phyloP scores from a whole-genome alignment of 2,329 filamentous ascomycete species.

The Beauveria caledonica region DNA sequence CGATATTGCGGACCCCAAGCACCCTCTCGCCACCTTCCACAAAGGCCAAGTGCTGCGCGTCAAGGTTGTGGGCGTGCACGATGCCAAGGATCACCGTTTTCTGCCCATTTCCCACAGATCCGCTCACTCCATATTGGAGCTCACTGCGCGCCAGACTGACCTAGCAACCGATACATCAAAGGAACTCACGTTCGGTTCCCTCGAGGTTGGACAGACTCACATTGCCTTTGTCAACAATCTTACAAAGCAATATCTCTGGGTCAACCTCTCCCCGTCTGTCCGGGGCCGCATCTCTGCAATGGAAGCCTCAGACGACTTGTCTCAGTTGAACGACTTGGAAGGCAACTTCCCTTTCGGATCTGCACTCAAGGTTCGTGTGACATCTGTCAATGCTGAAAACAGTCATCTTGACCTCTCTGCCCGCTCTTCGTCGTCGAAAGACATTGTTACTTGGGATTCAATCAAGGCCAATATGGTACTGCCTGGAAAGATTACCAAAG shows the following conservation, averaged over 20 bases:
- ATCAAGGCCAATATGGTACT: slow-evolving; percentile 74
- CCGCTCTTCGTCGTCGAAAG: slow-evolving; percentile 43
- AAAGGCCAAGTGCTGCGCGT: slow-evolving; percentile 64
- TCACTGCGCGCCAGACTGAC: slow-evolving; percentile 71
- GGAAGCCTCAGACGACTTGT: slow-evolving; percentile 81
- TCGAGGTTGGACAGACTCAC: slow-evolving; percentile 63
- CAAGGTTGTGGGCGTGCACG: slow-evolving; percentile 77
- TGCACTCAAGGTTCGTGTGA: slow-evolving; percentile 72
- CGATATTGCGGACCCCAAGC: slow-evolving; percentile 73
- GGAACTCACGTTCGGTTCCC: slow-evolving; percentile 60
- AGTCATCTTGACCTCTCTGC: slow-evolving; percentile 80
- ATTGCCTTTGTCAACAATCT: slow-evolving; percentile 90
- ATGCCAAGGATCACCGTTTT: slow-evolving; percentile 84
- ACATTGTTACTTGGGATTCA: slow-evolving; percentile 56
- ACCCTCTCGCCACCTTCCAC: slow-evolving; percentile 66
- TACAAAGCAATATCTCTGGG: slow-evolving; percentile 72
- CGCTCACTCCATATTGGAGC: slow-evolving; percentile 75
- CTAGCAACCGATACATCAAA: slow-evolving; percentile 36
- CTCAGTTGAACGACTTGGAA: slow-evolving; percentile 65
- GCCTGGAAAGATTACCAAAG: slow-evolving; percentile 75
- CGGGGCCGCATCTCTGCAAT: slow-evolving; percentile 74
- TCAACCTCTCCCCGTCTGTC: slow-evolving; percentile 81
- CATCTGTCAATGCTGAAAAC: slow-evolving; percentile 61
- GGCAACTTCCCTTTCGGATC: slow-evolving; percentile 85
- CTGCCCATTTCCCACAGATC: slow-evolving; percentile 82